A percentile compares a stretch with the other conserved stretches of the same genome.
Conservation (phyloP, 1,284 basidiomycete species). For the Ceratobasidium sp. region DNA sequence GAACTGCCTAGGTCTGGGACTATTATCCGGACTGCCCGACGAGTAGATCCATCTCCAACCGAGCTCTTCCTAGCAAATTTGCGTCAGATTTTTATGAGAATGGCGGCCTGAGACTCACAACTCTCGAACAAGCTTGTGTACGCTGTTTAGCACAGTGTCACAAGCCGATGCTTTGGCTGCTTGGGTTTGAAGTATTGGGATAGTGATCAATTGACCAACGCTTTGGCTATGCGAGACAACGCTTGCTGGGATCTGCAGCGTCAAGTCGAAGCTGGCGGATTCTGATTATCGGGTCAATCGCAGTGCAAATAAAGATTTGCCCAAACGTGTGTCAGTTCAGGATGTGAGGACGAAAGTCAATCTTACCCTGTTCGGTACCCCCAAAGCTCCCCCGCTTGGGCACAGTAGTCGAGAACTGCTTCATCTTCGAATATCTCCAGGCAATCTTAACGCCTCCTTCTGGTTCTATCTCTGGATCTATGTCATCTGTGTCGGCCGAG, state of each 20-base stretch:
- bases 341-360: background rate
- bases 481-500: conserved; percentile 50
- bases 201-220: conserved; percentile 36
- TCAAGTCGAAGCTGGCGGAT: conserved; percentile 25
- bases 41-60: background rate
- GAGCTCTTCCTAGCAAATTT: background rate
- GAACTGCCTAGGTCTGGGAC: conserved; percentile 78
- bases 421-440: conserved; percentile 95
- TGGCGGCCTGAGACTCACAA: background rate
- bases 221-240: conserved; percentile 30
- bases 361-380: conserved; percentile 16
- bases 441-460: conserved; percentile 82
- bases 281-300: conserved; percentile 57
- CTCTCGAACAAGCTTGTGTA: conserved; percentile 27
- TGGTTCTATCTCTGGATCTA: conserved; percentile 57
- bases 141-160: conserved; percentile 18
- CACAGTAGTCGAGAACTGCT: conserved; percentile 90
- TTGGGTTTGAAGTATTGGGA: conserved; percentile 16
- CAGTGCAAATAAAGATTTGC: conserved; percentile 55
- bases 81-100: background rate
- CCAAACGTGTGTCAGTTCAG: background rate
- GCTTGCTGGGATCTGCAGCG: conserved; percentile 20
- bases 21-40: conserved; percentile 68
- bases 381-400: conserved; percentile 53
- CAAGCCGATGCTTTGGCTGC: background rate